These are phyloP conservation scores for Parsonsia alboflavescens DNA, from an alignment of 257 asterid species.

Conservation along the genomic window DNA sequence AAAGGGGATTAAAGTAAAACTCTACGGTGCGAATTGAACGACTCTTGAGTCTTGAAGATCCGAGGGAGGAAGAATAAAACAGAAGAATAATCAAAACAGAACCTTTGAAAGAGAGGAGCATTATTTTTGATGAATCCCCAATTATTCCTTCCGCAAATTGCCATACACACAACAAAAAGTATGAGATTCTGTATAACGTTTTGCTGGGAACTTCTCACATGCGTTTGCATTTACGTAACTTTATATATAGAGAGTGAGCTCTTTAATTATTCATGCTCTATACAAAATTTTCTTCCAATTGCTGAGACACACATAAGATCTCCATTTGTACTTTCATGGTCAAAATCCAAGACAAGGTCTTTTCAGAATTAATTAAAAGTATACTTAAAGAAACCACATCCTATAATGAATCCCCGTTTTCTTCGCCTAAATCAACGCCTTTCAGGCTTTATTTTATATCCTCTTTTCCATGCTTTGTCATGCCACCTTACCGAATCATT, in stretches of 20 bases:
- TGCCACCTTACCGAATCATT: slow-evolving; percentile 15
- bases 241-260: too few relatives aligned
- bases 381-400: too few relatives aligned
- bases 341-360: slow-evolving; percentile 22
- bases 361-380: too few relatives aligned
- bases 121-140: slow-evolving; percentile 14
- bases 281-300: slow-evolving; percentile 6
- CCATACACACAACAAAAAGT: slow-evolving; percentile 20
- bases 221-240: slow-evolving; percentile 21
- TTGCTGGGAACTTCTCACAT: slow-evolving; percentile 35
- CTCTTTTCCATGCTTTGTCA: slow-evolving; percentile 3
- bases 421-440: slow-evolving; percentile 43
- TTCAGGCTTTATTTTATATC: slow-evolving; percentile 15
- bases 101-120: slow-evolving; percentile 15
- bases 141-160: slow-evolving; percentile 29
- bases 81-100: slow-evolving; percentile 27
- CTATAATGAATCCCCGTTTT: slow-evolving; percentile 32
- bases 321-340: slow-evolving; percentile 23
- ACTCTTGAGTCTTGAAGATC: slow-evolving; percentile 15
- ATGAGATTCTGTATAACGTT: slow-evolving; percentile 39
- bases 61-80: slow-evolving; percentile 15
- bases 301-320: slow-evolving; percentile 20
- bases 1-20: neutral
- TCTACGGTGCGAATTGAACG: slow-evolving; percentile 10
- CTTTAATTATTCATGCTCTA: neutral